Evolutionary conservation across 805 yeast genomes (phyloP).

Genomic region (Hanseniaspora occidentalis): DNA sequence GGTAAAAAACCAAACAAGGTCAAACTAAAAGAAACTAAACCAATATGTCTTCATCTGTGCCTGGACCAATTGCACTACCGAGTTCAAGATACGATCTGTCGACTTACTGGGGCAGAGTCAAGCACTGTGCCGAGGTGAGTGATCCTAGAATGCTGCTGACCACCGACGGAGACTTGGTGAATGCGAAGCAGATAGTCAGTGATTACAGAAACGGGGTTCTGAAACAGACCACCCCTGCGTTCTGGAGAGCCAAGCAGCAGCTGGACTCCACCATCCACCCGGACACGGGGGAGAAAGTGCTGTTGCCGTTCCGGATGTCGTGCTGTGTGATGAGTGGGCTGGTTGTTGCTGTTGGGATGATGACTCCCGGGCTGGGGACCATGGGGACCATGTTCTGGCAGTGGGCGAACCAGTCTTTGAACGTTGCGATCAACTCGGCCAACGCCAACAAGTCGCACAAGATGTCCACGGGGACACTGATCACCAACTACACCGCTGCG

Average conservation of each 20-base stretch:
- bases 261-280: conserved; percentile 93
- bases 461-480: conserved; percentile 61
- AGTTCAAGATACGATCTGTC: conserved; percentile 65
- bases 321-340: conserved; percentile 86
- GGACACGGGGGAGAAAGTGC: conserved; percentile 87
- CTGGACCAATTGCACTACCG: conserved; percentile 74
- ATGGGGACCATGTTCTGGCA: conserved; percentile 96
- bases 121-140: conserved; percentile 84
- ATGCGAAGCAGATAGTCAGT: conserved; percentile 54
- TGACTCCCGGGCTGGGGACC: conserved; percentile 84
- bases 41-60: conserved; percentile 75
- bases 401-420: conserved; percentile 89
- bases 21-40: not conserved
- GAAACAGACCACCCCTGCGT: conserved; percentile 56
- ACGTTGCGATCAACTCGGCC: conserved; percentile 93
- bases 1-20: not conserved
- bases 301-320: conserved; percentile 94
- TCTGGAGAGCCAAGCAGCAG: conserved; percentile 81
- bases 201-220: conserved; percentile 61
- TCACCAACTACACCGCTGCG: conserved; percentile 72
- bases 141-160: conserved; percentile 85
- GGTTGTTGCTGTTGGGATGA: conserved; percentile 95
- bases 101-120: conserved; percentile 88
- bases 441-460: conserved; percentile 95
- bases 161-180: conserved; percentile 46